Conservation (phyloP, 192 early-diverging fungal genomes). For the Coemansia guatemalensis region DNA sequence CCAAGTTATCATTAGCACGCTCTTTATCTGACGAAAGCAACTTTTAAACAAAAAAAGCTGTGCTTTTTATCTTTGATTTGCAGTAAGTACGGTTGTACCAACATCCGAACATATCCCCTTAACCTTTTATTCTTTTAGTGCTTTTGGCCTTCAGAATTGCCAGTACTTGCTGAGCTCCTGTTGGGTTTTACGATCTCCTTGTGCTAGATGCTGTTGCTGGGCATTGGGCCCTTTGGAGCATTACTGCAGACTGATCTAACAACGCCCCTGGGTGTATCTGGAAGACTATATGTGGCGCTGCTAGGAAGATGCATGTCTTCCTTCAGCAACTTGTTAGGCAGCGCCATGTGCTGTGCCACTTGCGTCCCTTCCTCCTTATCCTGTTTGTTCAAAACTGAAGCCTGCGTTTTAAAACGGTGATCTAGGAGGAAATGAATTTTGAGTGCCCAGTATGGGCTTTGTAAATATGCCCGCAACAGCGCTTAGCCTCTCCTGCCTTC, state of each 20-base stretch:
- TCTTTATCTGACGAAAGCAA: not conserved
- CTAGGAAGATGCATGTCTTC: no score
- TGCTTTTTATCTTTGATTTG: not conserved
- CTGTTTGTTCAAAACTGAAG: not conserved
- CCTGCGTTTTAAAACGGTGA: not conserved
- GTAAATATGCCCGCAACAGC: not conserved
- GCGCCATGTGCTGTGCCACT: not conserved
- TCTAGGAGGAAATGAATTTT: not conserved
- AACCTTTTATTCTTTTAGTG: not conserved
- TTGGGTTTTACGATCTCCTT: not conserved
- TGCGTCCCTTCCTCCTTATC: not conserved
- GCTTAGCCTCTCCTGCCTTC: not conserved
- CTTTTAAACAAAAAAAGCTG: not conserved
- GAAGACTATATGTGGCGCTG: not conserved
- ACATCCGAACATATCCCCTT: not conserved
- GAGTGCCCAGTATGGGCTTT: not conserved
- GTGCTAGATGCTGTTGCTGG: not conserved
- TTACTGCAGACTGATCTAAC: no score
- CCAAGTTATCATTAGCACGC: not conserved
- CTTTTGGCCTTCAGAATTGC: no score
- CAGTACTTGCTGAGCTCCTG: not conserved
- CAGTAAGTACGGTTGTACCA: not conserved
- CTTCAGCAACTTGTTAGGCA: not conserved
- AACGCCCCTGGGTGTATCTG: no score
- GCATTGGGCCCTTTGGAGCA: not conserved